Evolutionary conservation across 1,284 basidiomycete species (phyloP), one percentile per base, ranked within the genome.

Genomic region (Meira nashicola): DNA sequence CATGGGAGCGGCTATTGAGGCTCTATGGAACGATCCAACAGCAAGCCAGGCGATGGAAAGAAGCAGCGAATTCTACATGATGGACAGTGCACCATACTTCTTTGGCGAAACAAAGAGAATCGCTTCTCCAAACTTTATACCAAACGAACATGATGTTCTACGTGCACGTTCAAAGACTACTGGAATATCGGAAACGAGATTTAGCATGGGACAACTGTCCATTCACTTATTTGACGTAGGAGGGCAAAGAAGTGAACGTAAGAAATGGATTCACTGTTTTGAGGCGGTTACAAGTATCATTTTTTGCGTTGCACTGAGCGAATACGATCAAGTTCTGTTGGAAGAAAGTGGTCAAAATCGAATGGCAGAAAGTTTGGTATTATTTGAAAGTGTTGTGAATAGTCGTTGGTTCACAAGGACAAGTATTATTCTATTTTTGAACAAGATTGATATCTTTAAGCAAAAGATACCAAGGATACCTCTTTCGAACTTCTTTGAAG

Each of bases 391-490:
- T 1, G 89, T 98, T 39, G 92, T 96, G 82, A 97, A 97, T 81
- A 73, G 70, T 56, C 70, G 74, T 50, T 97, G 94, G 94, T 98
- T 98, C 83, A 80, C 91, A 28, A 84, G 90, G 52, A 93, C 91
- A 14, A 91, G 89, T 0, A 89, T 96, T 61, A 94, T 97, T 68
- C 73, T 80, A 39, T 79, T 80, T 61, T 66, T 95, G 57, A 96
- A 94, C 81, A 95, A 95, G 83, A 93, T 93, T 57, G 92, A 95
- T 72, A 87, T 95, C 2, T 96, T 96, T 84, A 93, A 92, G 83
- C 84, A 83, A 69, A 97, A 96, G 79, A 82, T 96, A 28, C 88
- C 90, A 3, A 62, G 63, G 54, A 67, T 67, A 39, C 92, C 92
- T 2, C 81, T 97, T 15, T 89, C 92, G 57, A 83, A 85, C 62